Percentiles rank a stretch among this genome's conserved stretches.
Conservation (phyloP, 352 stramenopile genomes). For the Globisporangium middletonii region DNA sequence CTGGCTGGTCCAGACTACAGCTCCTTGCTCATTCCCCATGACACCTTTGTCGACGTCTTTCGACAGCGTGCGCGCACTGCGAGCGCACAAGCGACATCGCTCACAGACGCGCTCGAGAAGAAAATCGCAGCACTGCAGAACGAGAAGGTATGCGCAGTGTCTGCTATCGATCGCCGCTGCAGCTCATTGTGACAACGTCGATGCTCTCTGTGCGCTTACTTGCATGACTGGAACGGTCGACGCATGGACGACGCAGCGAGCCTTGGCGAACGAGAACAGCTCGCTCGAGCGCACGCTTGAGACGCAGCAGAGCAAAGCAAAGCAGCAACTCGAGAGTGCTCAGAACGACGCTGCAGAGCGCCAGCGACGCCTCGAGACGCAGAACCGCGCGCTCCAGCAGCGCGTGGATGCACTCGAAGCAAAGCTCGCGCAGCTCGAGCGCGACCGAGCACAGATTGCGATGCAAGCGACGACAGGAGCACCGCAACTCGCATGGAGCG, state of each 20-base stretch:
- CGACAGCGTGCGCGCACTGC: conserved; percentile 5
- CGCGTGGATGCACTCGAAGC: conserved; percentile 24
- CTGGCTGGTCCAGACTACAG: conserved; percentile 1
- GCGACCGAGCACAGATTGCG: conserved; percentile 5
- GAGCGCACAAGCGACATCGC: conserved; percentile 12
- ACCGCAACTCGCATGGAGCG: conserved; percentile 10
- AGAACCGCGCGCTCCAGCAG: conserved; percentile 20
- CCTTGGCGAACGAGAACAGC: conserved; percentile 22
- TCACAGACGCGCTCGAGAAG: conserved; percentile 14
- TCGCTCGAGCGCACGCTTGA: conserved; percentile 24
- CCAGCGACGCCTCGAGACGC: conserved; percentile 13
- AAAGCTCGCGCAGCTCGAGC: conserved; percentile 13
- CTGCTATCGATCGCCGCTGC: not conserved
- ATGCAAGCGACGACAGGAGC: conserved; percentile 1
- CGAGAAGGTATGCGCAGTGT: conserved; percentile 9
- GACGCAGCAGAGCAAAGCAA: conserved; percentile 7
- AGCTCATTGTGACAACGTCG: not conserved
- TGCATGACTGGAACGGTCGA: too few relatives aligned
- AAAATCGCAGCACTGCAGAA: conserved; percentile 7
- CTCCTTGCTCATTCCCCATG: not conserved
- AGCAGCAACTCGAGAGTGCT: conserved; percentile 13
- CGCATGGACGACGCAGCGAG: conserved; percentile 12
- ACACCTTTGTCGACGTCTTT: too few relatives aligned
- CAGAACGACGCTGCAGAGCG: conserved; percentile 14
- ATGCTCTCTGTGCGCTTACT: too few relatives aligned